These are phyloP conservation scores for Penium margaritaceum DNA, from an alignment of 139 green algal genomes.

Conservation along the genomic window DNA sequence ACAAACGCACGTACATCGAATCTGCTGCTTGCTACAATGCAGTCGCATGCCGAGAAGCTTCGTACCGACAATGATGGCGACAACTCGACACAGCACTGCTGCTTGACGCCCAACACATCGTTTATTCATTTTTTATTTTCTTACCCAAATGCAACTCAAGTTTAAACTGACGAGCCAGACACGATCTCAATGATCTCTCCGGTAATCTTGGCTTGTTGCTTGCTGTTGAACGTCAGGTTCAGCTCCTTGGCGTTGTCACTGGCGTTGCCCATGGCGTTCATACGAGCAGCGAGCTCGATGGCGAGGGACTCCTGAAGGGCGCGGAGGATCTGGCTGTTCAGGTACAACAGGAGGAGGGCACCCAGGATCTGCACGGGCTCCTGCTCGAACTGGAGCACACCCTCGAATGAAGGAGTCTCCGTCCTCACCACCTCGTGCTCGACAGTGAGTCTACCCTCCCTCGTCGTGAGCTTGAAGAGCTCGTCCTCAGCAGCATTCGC, in stretches of 20 bases:
- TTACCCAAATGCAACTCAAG: too few species aligned
- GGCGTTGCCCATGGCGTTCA: conserved; percentile 97
- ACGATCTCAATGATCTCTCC: conserved; percentile 78
- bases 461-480: conserved; percentile 87
- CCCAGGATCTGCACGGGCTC: conserved; percentile 96
- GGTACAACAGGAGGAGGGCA: conserved; percentile 93
- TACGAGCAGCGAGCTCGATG: conserved; percentile 92
- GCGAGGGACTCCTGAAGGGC: conserved; percentile 76
- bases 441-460: conserved; percentile 75
- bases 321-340: conserved; percentile 85
- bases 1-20: too few species aligned
- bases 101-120: too few species aligned
- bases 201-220: conserved; percentile 88
- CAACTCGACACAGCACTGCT: too few species aligned
- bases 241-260: conserved; percentile 92
- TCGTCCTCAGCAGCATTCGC: conserved; percentile 92
- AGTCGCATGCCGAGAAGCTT: too few species aligned
- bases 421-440: conserved; percentile 73
- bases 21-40: too few species aligned
- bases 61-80: too few species aligned
- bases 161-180: conserved; percentile 46
- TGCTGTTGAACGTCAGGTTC: conserved; percentile 84
- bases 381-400: conserved; percentile 95
- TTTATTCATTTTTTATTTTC: too few species aligned
- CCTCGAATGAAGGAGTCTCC: conserved; percentile 66